These are phyloP conservation scores for Diplotaxis tenuifolia DNA, from an alignment of 345 rosid genomes.

Conservation along the genomic window DNA sequence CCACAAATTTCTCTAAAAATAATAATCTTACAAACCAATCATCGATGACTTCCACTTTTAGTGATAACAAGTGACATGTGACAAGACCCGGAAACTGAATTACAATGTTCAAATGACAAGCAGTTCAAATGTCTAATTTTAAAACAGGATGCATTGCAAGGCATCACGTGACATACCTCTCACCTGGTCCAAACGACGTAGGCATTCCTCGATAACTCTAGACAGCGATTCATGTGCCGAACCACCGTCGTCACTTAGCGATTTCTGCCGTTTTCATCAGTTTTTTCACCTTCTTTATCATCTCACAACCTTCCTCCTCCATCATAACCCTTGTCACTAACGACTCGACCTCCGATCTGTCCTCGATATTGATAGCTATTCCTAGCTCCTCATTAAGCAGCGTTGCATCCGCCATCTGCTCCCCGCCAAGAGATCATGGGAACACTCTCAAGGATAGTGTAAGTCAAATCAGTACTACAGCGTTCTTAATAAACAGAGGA, in stretches of 20 bases:
- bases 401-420: slow-evolving; percentile 4
- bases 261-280: slow-evolving; percentile 19
- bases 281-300: slow-evolving; percentile 39
- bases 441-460: slow-evolving; percentile 50
- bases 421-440: slow-evolving; percentile 58
- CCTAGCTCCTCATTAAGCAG: slow-evolving; percentile 47
- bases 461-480: too few species aligned
- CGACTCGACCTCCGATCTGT: slow-evolving; percentile 43
- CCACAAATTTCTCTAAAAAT: background rate
- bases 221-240: slow-evolving; percentile 11
- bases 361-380: slow-evolving; percentile 20
- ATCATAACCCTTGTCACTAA: slow-evolving; percentile 43
- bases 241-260: slow-evolving; percentile 1
- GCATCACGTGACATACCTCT: background rate
- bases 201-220: slow-evolving; percentile 8
- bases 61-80: background rate
- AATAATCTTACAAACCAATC: background rate
- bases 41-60: background rate
- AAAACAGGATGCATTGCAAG: background rate
- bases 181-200: background rate
- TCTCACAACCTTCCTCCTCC: slow-evolving; percentile 37
- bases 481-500: too few species aligned
- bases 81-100: background rate
- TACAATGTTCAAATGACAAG: background rate
- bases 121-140: background rate